phyloP scores from a whole-genome alignment of 306 rosid species.

The Rosa lucieae region DNA sequence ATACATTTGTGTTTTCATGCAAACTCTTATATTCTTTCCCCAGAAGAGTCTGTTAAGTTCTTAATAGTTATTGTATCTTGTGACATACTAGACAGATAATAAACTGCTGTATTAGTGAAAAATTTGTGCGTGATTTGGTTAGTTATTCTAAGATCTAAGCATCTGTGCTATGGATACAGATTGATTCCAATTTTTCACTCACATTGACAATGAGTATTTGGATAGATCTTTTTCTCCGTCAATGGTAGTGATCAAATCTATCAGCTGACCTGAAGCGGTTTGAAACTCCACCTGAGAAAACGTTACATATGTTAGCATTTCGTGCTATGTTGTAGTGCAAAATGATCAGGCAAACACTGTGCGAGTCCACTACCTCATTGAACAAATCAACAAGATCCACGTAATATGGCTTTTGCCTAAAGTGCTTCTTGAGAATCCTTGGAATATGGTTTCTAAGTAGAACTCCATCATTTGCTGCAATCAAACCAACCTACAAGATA shows the following conservation, averaged over 20 bases:
- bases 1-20: neutral
- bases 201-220: conserved; percentile 76
- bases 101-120: neutral
- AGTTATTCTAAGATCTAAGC: neutral
- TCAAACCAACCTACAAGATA: conserved; percentile 60
- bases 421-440: conserved; percentile 70
- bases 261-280: conserved; percentile 91
- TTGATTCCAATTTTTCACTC: conserved; percentile 31
- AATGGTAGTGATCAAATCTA: conserved; percentile 79
- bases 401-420: conserved; percentile 72
- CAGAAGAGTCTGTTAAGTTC: neutral
- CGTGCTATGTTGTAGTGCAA: neutral
- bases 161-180: neutral
- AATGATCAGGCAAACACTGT: conserved; percentile 1
- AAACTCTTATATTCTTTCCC: neutral
- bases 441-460: conserved; percentile 69
- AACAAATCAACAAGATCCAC: conserved; percentile 83
- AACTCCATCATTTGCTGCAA: conserved; percentile 80
- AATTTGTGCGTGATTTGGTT: neutral
- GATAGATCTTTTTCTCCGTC: conserved; percentile 82
- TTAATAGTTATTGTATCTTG: neutral
- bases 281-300: conserved; percentile 72
- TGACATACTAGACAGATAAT: neutral
- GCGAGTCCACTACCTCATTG: conserved; percentile 59
- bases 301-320: neutral